These are phyloP conservation scores for Noccaea caerulescens DNA, from an alignment of 345 rosid genomes.

Conservation along the genomic window DNA sequence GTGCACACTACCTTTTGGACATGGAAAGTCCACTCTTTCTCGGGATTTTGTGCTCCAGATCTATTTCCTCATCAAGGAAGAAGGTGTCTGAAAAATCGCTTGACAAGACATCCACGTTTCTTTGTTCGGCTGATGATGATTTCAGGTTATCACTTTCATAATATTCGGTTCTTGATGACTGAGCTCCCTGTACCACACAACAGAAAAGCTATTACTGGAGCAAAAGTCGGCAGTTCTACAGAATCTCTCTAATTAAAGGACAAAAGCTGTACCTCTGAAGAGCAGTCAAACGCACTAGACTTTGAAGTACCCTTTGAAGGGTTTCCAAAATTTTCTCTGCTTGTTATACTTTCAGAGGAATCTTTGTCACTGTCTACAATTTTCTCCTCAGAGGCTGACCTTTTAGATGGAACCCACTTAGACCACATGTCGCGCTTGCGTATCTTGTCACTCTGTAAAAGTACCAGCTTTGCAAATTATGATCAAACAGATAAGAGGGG, in stretches of 20 bases:
- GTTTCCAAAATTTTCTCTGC: conserved; percentile 42
- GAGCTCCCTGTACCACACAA: conserved; percentile 45
- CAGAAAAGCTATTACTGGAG: conserved; percentile 13
- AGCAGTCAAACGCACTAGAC: conserved; percentile 13
- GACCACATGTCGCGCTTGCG: conserved; percentile 78
- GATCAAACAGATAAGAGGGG: conserved; percentile 4
- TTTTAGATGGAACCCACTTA: conserved; percentile 66
- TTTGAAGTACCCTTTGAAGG: conserved; percentile 26
- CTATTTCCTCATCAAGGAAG: conserved; percentile 94
- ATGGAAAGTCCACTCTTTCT: conserved; percentile 52
- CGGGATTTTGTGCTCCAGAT: conserved; percentile 70
- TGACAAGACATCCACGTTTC: conserved; percentile 56
- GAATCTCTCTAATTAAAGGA: conserved; percentile 36
- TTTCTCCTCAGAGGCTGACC: conserved; percentile 50
- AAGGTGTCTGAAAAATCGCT: conserved; percentile 78
- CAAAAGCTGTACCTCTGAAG: conserved; percentile 34
- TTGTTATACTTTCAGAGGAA: conserved; percentile 24
- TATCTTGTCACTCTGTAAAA: conserved; percentile 70
- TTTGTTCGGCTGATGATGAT: conserved; percentile 38
- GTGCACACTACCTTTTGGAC: conserved; percentile 58
- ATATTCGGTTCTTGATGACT: conserved; percentile 42
- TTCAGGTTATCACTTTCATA: conserved; percentile 41
- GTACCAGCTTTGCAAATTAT: conserved; percentile 32
- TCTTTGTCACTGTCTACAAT: conserved; percentile 41
- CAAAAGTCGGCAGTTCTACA: conserved; percentile 38